Conservation (phyloP, 805 yeast genomes). For the Saccharomycopsis malanga region DNA sequence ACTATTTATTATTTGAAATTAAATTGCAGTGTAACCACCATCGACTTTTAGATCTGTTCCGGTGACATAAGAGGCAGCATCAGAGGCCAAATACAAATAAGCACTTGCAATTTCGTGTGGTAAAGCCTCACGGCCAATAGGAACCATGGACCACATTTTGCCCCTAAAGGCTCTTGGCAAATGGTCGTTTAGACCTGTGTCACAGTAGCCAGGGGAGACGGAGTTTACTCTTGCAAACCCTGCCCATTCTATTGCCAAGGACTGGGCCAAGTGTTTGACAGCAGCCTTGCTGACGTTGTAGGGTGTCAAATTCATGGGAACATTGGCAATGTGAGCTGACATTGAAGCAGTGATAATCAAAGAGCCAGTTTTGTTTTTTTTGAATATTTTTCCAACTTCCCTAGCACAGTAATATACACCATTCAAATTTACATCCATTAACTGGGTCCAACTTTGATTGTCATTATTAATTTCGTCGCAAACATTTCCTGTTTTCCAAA, state of each 20-base stretch:
- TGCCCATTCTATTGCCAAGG: constrained; percentile 86
- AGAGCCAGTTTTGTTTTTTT: constrained; percentile 63
- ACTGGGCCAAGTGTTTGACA: constrained; percentile 63
- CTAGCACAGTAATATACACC: constrained; percentile 79
- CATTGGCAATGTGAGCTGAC: constrained; percentile 82
- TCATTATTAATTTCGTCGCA: constrained; percentile 39
- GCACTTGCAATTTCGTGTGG: constrained; percentile 46
- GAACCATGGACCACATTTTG: constrained; percentile 30
- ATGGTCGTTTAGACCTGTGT: constrained; percentile 35
- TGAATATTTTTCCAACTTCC: constrained; percentile 64
- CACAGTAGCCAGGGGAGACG: constrained; percentile 46
- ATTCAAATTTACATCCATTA: constrained; percentile 68
- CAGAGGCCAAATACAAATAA: constrained; percentile 42
- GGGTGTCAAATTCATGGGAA: constrained; percentile 73
- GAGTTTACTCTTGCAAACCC: constrained; percentile 49
- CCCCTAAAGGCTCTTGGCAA: constrained; percentile 25
- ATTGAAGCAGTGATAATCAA: constrained; percentile 81
- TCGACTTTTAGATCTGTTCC: constrained; percentile 44
- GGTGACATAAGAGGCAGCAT: constrained; percentile 42
- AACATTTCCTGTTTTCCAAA: constrained; percentile 66
- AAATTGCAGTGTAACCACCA: constrained; percentile 42
- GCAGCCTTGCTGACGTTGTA: constrained; percentile 51
- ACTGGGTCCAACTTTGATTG: constrained; percentile 52
- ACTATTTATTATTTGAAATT: too few relatives aligned
- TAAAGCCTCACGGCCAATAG: constrained; percentile 41